These are phyloP conservation scores for Marsdenia floribunda DNA, from an alignment of 257 asterid species.

Conservation along the genomic window DNA sequence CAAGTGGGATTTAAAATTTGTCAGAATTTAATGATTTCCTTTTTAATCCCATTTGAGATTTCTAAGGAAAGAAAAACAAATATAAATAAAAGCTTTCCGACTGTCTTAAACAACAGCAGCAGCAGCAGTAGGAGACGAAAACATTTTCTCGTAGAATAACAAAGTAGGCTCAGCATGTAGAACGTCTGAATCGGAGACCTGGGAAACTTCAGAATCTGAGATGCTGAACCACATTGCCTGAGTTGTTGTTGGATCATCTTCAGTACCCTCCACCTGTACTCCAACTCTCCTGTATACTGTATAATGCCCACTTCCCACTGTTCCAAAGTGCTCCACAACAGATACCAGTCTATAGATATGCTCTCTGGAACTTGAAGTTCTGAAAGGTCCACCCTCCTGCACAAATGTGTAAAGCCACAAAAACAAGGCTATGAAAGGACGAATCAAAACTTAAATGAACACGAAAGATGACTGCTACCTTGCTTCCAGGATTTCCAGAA, in stretches of 20 bases:
- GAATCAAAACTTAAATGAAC: neutral
- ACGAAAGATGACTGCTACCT: constrained; percentile 18
- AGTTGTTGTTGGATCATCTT: constrained; percentile 51
- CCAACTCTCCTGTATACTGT: constrained; percentile 67
- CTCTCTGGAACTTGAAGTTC: constrained; percentile 11
- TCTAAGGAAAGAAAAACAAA: too few species aligned
- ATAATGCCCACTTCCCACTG: constrained; percentile 78
- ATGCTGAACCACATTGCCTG: constrained; percentile 74
- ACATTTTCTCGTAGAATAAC: constrained; percentile 71
- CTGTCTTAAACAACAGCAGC: too few species aligned
- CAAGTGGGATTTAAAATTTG: too few species aligned
- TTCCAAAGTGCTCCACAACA: constrained; percentile 80
- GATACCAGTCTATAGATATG: constrained; percentile 62
- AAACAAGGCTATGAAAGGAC: neutral
- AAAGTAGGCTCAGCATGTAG: constrained; percentile 71
- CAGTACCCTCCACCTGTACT: constrained; percentile 35
- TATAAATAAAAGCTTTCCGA: too few species aligned
- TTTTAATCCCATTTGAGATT: too few species aligned
- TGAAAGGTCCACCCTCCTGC: constrained; percentile 28
- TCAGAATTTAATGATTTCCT: too few species aligned
- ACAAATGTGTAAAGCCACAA: neutral
- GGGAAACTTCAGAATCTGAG: constrained; percentile 66
- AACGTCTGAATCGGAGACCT: constrained; percentile 69
- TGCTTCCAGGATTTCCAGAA: constrained; percentile 6
- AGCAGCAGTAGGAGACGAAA: neutral